phyloP scores from a whole-genome alignment of 2,329 filamentous ascomycete genomes.

The Arthrobotrys pseudoclavata region DNA sequence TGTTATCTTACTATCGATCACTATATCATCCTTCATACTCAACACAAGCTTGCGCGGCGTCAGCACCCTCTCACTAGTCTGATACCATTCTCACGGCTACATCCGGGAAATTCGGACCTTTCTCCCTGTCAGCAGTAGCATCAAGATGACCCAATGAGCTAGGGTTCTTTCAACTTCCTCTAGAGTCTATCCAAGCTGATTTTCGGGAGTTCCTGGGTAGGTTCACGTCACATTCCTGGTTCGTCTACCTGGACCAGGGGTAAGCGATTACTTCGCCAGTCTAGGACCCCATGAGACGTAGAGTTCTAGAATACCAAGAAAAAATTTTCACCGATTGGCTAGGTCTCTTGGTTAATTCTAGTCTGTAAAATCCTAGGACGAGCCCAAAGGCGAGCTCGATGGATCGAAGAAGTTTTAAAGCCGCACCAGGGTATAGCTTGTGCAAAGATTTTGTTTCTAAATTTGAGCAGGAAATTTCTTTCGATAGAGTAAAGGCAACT shows the following conservation, averaged over 20 bases:
- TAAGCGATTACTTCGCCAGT: constrained; percentile 45
- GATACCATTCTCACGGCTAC: constrained; percentile 30
- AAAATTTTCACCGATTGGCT: constrained; percentile 36
- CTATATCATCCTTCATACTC: constrained; percentile 15
- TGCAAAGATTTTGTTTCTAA: constrained; percentile 18
- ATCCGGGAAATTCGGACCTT: constrained; percentile 53
- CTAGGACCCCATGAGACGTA: not conserved
- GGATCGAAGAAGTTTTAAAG: constrained; percentile 26
- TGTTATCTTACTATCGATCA: constrained; percentile 2
- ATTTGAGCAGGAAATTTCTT: constrained; percentile 7
- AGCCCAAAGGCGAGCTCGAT: constrained; percentile 23
- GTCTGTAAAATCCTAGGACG: constrained; percentile 8
- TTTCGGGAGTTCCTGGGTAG: constrained; percentile 46
- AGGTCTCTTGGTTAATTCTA: not conserved
- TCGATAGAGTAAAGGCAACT: not conserved
- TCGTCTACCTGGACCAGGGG: constrained; percentile 34
- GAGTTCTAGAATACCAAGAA: constrained; percentile 36
- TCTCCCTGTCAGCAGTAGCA: constrained; percentile 42
- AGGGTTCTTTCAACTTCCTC: constrained; percentile 27
- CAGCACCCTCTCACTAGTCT: constrained; percentile 1
- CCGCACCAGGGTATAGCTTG: constrained; percentile 16
- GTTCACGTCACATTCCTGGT: constrained; percentile 52
- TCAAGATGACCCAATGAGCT: constrained; percentile 42
- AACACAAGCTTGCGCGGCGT: constrained; percentile 1
- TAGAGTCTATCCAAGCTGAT: constrained; percentile 19